These are phyloP conservation scores for Sophora flavescens DNA, from an alignment of 306 rosid species.

Conservation along the genomic window DNA sequence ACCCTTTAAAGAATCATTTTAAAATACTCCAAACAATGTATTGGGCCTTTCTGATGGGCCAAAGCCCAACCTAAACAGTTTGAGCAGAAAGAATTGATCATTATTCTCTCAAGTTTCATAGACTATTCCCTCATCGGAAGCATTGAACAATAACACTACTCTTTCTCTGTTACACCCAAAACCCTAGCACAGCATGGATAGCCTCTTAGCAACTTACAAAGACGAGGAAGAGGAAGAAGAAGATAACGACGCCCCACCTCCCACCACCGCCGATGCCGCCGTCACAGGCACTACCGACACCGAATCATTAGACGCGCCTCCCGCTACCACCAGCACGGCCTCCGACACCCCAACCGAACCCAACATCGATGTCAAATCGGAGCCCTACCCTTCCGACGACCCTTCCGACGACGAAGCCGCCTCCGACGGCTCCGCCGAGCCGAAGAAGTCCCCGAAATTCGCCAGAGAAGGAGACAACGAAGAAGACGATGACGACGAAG, in stretches of 20 bases:
- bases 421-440: slow-evolving; percentile 56
- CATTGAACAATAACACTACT: background rate
- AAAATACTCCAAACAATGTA: no score
- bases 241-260: slow-evolving; percentile 55
- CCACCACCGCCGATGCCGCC: background rate
- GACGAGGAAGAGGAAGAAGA: slow-evolving; percentile 76
- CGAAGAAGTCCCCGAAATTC: slow-evolving; percentile 61
- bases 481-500: slow-evolving; percentile 72
- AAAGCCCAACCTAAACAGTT: no score
- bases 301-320: slow-evolving; percentile 46
- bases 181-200: slow-evolving; percentile 61
- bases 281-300: background rate
- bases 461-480: slow-evolving; percentile 52
- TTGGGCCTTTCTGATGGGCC: no score
- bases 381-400: slow-evolving; percentile 76
- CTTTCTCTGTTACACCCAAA: background rate
- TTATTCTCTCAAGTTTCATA: no score
- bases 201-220: slow-evolving; percentile 72
- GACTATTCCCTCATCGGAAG: background rate
- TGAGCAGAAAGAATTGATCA: no score
- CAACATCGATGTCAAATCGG: slow-evolving; percentile 58
- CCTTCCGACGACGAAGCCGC: slow-evolving; percentile 66
- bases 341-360: slow-evolving; percentile 60
- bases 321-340: slow-evolving; percentile 45
- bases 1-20: no score